Base-by-base conservation (phyloP, 208 protist genomes). In the Crithidia expoeki region DNA sequence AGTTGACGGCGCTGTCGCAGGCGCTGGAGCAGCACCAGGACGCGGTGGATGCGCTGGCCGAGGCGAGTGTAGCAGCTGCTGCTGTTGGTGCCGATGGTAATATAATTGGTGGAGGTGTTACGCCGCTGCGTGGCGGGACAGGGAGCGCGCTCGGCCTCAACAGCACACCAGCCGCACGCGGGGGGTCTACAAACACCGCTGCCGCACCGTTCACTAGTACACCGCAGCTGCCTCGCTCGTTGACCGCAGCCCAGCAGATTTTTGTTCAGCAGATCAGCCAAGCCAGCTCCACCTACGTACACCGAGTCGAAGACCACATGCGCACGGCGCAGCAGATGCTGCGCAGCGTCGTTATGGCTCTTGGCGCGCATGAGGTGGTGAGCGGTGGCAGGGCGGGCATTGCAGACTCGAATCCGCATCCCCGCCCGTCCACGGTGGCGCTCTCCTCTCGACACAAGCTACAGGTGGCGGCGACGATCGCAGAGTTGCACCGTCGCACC, bases 401-500 rank as follows among this genome's bases (percentile, higher is more conserved):
- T 30, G 17, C 51, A n/a, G 28, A 12, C 9, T 36, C 42, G 28
- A 27, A 2, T 21, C 14, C 38, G 52, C 46, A 36, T 47, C 49
- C 34, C 9, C 56, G 73, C 34, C 68, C 59, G 4, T 47, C 59
- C 33, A 60, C 50, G 4, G 56, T 50, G 14, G 67, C 81, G 3
- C 61, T 74, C 38, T 50, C 65, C n/a, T 65, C 79, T 21, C 59
- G 55, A 11, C 72, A 72, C 30, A 78, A 76, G 33, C 53, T 83
- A 32, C 68, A 83, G 49, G 57, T 92, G 25, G 56, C 74, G 19
- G 70, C 77, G 38, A 85, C 76, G 2, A 58, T 76, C 14, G 73
- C 76, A 11, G 79, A 88, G 68, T 69, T 92, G 73, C 86, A 92
- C 32, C 72, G 77, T 12, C 86, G 81, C 42, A 84, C 79, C 32